phyloP scores from a whole-genome alignment of 2,329 filamentous ascomycete genomes.

The Colletotrichum eremochloae region DNA sequence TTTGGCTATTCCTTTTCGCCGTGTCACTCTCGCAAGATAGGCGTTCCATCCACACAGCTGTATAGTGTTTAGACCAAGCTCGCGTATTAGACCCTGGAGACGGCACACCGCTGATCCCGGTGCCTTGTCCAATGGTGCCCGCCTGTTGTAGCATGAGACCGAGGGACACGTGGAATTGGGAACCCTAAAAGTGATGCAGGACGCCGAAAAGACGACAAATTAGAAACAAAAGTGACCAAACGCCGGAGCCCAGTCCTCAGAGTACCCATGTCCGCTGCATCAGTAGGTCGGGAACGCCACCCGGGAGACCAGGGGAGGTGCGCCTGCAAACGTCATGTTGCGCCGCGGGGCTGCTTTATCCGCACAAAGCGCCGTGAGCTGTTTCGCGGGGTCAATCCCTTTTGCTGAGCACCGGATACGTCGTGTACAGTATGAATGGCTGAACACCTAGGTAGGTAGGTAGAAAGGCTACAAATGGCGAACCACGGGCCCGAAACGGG shows the following conservation, averaged over 20 bases:
- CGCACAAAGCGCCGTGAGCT: constrained; percentile 5
- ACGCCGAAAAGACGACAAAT: neutral
- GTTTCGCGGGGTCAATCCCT: neutral
- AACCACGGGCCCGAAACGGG: constrained; percentile 14
- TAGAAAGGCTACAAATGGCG: constrained; percentile 7
- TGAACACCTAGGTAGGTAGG: neutral
- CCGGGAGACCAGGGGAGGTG: constrained; percentile 31
- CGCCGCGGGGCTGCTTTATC: constrained; percentile 1
- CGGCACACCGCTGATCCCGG: constrained; percentile 26
- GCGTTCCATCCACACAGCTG: neutral
- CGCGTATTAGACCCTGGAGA: constrained; percentile 9
- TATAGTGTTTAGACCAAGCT: constrained; percentile 4
- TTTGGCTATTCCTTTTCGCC: neutral
- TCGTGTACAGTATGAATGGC: neutral
- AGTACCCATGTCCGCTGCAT: constrained; percentile 32
- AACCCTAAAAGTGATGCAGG: constrained; percentile 5
- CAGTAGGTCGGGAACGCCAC: constrained; percentile 31
- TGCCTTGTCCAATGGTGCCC: constrained; percentile 28
- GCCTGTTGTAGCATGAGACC: neutral
- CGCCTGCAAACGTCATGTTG: constrained; percentile 33
- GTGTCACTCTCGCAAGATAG: neutral
- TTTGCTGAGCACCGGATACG: neutral
- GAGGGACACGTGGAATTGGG: constrained; percentile 24
- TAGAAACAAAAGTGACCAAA: neutral
- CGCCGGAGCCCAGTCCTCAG: constrained; percentile 26